Percentiles rank a stretch among this genome's conserved stretches.
Conservation (phyloP, 805 yeast species). For the Brettanomyces anomalus region DNA sequence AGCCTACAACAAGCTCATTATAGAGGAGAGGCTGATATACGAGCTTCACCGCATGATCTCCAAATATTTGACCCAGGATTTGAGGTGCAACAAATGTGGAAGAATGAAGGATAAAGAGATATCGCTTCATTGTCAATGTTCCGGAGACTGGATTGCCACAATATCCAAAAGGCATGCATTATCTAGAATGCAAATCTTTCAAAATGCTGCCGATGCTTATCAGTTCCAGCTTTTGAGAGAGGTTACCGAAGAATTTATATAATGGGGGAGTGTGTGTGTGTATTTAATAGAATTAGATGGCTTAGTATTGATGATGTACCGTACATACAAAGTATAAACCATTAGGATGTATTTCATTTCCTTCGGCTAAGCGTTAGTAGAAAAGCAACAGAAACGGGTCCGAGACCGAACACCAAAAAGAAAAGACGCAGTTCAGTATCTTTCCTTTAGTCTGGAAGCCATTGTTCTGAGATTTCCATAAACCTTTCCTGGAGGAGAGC, state of each 20-base stretch:
- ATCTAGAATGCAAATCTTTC: slow-evolving; percentile 38
- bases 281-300: background rate
- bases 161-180: slow-evolving; percentile 36
- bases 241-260: slow-evolving; percentile 18
- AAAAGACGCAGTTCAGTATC: slow-evolving; percentile 42
- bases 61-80: slow-evolving; percentile 70
- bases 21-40: slow-evolving; percentile 74
- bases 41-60: slow-evolving; percentile 48
- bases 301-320: background rate
- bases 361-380: background rate
- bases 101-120: slow-evolving; percentile 58
- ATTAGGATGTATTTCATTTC: too few species aligned
- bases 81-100: slow-evolving; percentile 71
- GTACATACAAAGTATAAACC: too few species aligned
- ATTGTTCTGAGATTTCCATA: slow-evolving; percentile 95
- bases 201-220: slow-evolving; percentile 50
- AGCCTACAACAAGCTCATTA: slow-evolving; percentile 51
- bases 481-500: slow-evolving; percentile 98
- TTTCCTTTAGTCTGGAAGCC: slow-evolving; percentile 94
- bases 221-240: slow-evolving; percentile 48
- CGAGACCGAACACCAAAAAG: background rate
- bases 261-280: too few species aligned
- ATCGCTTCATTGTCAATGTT: slow-evolving; percentile 73
- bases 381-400: background rate
- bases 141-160: slow-evolving; percentile 75